Base-by-base conservation (phyloP, 2,329 filamentous ascomycete genomes). In the Colletotrichum sp. region DNA sequence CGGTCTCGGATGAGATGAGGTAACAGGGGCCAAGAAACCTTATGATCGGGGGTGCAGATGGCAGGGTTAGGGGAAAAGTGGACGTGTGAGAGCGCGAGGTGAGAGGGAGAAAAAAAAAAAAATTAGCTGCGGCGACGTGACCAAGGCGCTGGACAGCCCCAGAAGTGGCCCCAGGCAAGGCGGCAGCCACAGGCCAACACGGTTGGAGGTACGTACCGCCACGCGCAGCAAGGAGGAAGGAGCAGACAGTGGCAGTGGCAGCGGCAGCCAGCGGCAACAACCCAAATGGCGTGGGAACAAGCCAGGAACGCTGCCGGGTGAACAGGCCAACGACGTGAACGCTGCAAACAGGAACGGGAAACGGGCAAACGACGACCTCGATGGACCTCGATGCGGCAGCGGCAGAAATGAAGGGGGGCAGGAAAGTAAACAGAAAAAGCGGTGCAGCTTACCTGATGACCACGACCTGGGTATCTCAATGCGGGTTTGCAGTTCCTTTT, bases 1-100 rank as follows among this genome's bases (percentile, higher is more conserved):
- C 44, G 73, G 74, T 73, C 74, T 76, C 64, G 74, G 70, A 73
- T 59, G 64, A 76, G 74, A 76, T 76, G 74, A 74, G 74, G 74
- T 76, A 74, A 76, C 74, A 76, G 70, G 74, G 74, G 74, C 70
- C 74, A 76, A 76, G 73, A 76, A 76, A 76, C 73, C 73, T 76
- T 73, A 71, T 71, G 73, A 76, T 76, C 73, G 73, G 73, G 73
- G 70, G 32, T 76, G 73, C 70, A 76, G 73, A 69, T 73, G 73
- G 70, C 73, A 76, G 73, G 73, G 73, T 73, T 76, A 76, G 70
- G 70, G 30, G 57, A 36, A 60, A 67, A 60, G 73, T 71, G 44
- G 32, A 60, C 8, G 21, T 24, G 34, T 49, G 28, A 36, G 34
- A 73, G 66, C 65, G 64, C 28, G 62, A 60, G n/a, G 44, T 36